phyloP scores from a whole-genome alignment of 2,329 filamentous ascomycete genomes.

The Penicillium decumbens region DNA sequence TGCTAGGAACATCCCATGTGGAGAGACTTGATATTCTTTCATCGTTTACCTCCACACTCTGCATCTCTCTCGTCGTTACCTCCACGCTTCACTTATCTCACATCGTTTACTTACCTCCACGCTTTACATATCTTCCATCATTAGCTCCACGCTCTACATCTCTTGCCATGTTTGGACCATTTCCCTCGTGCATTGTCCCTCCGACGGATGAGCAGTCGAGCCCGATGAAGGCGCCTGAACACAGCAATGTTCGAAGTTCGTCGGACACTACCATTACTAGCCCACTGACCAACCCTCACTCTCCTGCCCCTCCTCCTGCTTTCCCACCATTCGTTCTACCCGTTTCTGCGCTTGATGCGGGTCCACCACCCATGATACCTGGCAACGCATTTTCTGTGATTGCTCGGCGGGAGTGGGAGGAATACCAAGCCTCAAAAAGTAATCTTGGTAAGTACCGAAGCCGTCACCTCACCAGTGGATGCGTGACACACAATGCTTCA shows the following conservation, averaged over 20 bases:
- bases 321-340: background rate
- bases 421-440: conserved; percentile 2
- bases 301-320: background rate
- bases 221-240: background rate
- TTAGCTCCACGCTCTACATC: background rate
- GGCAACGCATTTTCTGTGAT: conserved; percentile 29
- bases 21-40: background rate
- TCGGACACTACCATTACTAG: background rate
- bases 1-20: background rate
- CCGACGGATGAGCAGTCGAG: background rate
- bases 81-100: background rate
- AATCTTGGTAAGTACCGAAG: conserved; percentile 4
- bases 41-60: background rate
- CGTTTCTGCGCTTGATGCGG: background rate
- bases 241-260: background rate
- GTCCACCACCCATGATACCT: conserved; percentile 2
- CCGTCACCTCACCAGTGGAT: background rate
- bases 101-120: background rate
- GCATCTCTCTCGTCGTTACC: background rate
- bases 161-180: background rate
- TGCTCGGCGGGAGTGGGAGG: conserved; percentile 7
- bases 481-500: background rate
- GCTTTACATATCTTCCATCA: background rate
- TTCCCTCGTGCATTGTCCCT: background rate
- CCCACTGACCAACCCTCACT: background rate